phyloP scores from a whole-genome alignment of 2,329 filamentous ascomycete genomes.

The Xylaria sp. region DNA sequence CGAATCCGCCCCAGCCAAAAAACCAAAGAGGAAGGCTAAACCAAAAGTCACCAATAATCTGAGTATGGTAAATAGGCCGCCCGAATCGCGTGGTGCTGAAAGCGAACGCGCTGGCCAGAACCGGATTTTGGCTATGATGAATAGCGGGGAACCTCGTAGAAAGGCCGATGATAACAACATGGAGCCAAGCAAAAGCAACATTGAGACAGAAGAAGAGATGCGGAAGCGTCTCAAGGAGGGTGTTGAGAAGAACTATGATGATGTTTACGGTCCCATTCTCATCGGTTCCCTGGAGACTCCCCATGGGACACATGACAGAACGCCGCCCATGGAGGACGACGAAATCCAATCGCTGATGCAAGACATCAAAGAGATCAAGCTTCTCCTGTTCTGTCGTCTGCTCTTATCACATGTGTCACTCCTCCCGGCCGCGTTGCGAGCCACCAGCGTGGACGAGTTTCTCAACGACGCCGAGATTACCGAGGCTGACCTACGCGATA shows the following conservation, averaged over 20 bases:
- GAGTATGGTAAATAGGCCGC: conserved; percentile 8
- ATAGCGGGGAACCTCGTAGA: conserved; percentile 7
- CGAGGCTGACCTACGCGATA: conserved; percentile 56
- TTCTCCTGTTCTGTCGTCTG: conserved; percentile 59
- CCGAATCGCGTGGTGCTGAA: not conserved
- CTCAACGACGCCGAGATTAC: conserved; percentile 55
- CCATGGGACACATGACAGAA: conserved; percentile 46
- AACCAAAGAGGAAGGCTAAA: conserved; percentile 50
- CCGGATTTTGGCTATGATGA: conserved; percentile 38
- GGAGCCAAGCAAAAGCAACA: conserved; percentile 52
- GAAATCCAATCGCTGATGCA: conserved; percentile 55
- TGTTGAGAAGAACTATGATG: conserved; percentile 49
- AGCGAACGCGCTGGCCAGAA: conserved; percentile 33
- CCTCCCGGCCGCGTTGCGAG: conserved; percentile 56
- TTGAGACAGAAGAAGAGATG: conserved; percentile 56
- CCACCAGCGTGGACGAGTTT: conserved; percentile 58
- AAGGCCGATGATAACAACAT: conserved; percentile 13
- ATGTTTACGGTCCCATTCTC: conserved; percentile 48
- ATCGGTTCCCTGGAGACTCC: conserved; percentile 50
- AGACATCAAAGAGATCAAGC: conserved; percentile 61
- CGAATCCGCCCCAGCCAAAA: conserved; percentile 43
- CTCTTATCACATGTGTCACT: conserved; percentile 57
- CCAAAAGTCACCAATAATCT: conserved; percentile 35
- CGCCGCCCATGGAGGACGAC: conserved; percentile 53
- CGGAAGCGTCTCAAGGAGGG: conserved; percentile 54